Evolutionary conservation across 257 asterid species (phyloP), one percentile per base, ranked within the genome.

Genomic region (Fraxinus quadrangulata): DNA sequence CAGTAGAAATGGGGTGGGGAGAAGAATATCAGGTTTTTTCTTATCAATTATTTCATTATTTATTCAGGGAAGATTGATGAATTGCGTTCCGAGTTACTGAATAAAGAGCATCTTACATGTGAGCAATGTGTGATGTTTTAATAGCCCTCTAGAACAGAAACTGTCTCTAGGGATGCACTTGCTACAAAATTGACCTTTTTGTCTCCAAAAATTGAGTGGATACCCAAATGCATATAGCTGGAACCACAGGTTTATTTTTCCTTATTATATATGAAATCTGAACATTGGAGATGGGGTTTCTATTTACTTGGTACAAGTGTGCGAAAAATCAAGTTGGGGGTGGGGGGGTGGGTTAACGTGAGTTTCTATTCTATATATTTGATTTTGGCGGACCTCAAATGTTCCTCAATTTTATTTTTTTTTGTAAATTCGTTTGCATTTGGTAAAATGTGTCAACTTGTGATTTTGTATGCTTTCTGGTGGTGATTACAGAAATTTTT

Each of bases 401-500:
- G 47, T 10, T 40, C 47, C 47, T 36, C 39, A n/a, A n/a, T n/a
- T n/a, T n/a, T 5, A 1, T 6, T 12, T 0, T 42, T 0, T 42
- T 11, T 42, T 11, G 2, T 14, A 8, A 39, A 40, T 42, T 42
- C 49, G 49, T 42, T 42, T 3, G 49, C 49, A 42, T 42, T 42
- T 11, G 49, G 49, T 0, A 42, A 42, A 42, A 42, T 42, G 4
- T 11, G 49, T 42, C 49, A 42, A 42, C 49, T 42, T 12, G 49
- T 11, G 49, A 42, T 42, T 42, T 42, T 42, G 16, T 42, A 11
- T 42, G 14, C 16, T 42, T 42, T 42, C 3, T 42, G 49, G 49
- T 11, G 49, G 49, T 42, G 49, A 21, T 49, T 17, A 1, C 21
- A 95, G 99, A 92, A 86, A 90, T 95, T 83, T 78, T 91, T 91